Evolutionary conservation across 1,284 basidiomycete genomes (phyloP).

Genomic region (Ceratobasidium papillatum): DNA sequence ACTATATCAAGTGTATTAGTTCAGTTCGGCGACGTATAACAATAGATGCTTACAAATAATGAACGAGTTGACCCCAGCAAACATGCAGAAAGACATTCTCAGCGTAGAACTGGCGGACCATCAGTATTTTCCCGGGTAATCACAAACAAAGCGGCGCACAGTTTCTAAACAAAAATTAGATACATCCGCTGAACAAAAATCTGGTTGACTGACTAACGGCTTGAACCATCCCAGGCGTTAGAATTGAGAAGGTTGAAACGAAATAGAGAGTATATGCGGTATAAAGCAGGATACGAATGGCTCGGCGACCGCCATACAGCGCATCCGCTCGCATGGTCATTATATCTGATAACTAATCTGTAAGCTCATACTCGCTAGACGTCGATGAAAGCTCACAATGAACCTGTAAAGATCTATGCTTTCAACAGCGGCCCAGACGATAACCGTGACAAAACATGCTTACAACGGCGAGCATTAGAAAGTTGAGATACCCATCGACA

Average conservation of each 20-base stretch:
- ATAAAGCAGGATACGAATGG: background rate
- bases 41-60: constrained; percentile 8
- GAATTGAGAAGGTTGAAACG: constrained; percentile 12
- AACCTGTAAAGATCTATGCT: background rate
- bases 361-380: background rate
- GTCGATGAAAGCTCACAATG: background rate
- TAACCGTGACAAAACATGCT: background rate
- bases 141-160: background rate
- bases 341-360: background rate
- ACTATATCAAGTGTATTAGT: background rate
- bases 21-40: background rate
- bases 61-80: constrained; percentile 20
- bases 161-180: background rate
- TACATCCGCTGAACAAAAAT: background rate
- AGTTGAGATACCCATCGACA: constrained; percentile 29
- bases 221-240: constrained; percentile 30
- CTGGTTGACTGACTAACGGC: background rate
- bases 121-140: background rate
- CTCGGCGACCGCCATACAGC: constrained; percentile 8
- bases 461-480: constrained; percentile 11
- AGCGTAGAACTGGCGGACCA: background rate
- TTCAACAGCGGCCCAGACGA: background rate
- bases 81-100: constrained; percentile 18
- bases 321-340: constrained; percentile 26
- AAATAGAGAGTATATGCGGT: constrained; percentile 19